A percentile compares a stretch with the other conserved stretches of the same genome.
phyloP scores from a whole-genome alignment of 495 filamentous ascomycete genomes.

The Daldinia vernicosa region DNA sequence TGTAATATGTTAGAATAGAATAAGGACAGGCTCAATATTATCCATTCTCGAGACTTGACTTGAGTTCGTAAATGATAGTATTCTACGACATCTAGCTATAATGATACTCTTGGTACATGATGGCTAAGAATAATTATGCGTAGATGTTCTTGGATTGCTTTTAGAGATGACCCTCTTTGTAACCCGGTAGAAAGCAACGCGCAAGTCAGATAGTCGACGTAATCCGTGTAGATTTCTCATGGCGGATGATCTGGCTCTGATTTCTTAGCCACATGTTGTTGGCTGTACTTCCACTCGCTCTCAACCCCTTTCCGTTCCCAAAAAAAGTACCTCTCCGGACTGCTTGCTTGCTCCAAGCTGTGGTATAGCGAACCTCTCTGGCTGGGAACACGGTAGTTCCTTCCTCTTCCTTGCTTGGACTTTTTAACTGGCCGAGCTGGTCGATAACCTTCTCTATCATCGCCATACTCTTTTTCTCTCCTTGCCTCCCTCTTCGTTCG shows the following conservation, averaged over 20 bases:
- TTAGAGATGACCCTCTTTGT: not conserved
- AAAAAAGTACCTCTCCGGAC: not conserved
- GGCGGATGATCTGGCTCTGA: not conserved
- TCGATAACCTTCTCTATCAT: not conserved
- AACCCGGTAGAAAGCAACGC: not conserved
- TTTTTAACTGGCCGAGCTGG: not conserved
- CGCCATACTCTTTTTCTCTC: not conserved
- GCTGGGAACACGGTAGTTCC: not conserved
- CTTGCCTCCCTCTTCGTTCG: not conserved
- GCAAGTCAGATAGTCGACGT: not conserved
- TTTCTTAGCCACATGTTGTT: not conserved
- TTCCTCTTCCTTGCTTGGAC: not conserved
- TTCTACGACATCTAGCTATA: not conserved
- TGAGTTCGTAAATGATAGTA: not conserved
- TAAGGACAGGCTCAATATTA: not conserved
- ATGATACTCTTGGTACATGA: not conserved
- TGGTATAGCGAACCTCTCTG: not conserved
- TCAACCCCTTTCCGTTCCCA: not conserved
- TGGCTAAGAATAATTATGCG: not conserved
- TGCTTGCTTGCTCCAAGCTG: not conserved
- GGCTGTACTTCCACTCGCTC: not conserved
- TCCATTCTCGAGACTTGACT: not conserved
- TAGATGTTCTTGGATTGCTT: not conserved
- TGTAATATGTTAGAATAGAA: not conserved
- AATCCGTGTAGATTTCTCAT: not conserved